Conservation (phyloP, 169 alveolate species). For the Eimeria sp. region DNA sequence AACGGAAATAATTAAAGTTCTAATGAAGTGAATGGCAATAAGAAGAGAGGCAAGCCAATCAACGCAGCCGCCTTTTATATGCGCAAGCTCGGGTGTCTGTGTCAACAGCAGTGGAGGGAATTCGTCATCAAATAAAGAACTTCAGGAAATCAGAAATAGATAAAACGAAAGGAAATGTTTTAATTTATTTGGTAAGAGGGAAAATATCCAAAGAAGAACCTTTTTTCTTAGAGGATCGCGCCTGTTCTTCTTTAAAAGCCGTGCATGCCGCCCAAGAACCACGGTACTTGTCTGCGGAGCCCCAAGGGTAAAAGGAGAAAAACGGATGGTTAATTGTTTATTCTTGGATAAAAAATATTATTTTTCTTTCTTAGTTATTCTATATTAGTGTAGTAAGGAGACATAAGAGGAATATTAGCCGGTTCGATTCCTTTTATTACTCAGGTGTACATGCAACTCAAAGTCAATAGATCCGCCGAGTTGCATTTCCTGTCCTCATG, state of each 20-base stretch:
- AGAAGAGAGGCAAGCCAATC: neutral
- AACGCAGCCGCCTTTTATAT: neutral
- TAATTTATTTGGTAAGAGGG: neutral
- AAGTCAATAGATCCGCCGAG: neutral
- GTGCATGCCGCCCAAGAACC: slow-evolving; percentile 2
- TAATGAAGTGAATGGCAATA: neutral
- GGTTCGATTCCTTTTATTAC: neutral
- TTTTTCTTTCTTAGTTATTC: neutral
- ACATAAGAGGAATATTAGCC: neutral
- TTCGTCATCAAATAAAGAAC: neutral
- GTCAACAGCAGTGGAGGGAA: neutral
- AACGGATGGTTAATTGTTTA: neutral
- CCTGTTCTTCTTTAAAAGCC: neutral
- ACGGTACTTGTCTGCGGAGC: slow-evolving; percentile 5
- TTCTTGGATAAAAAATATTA: neutral
- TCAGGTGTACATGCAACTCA: slow-evolving; percentile 4
- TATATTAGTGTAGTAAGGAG: neutral
- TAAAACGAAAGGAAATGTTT: neutral
- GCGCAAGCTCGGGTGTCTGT: slow-evolving; percentile 27
- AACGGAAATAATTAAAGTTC: neutral
- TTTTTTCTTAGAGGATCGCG: slow-evolving; percentile 7
- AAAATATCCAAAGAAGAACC: neutral
- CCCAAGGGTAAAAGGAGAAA: neutral
- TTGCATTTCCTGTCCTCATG: no score
- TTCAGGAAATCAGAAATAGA: neutral